Evolutionary conservation across 371 early-diverging fungal species (phyloP).

Genomic region (Syncephalastrum contaminatum): DNA sequence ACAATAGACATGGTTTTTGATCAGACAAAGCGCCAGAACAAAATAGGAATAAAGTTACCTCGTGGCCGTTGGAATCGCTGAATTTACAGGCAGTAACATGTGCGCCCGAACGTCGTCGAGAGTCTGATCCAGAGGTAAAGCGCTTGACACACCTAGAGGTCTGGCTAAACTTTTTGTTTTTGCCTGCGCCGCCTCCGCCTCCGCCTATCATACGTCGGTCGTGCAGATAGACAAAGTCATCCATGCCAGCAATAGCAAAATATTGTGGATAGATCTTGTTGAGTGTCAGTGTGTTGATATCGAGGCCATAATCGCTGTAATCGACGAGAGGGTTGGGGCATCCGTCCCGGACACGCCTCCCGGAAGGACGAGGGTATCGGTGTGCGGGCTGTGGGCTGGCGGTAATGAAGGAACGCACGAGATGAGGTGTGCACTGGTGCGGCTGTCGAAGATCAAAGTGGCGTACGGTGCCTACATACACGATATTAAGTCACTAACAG

Average conservation of each 20-base stretch:
- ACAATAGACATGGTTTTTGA: neutral
- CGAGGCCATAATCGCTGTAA: slow-evolving; percentile 44
- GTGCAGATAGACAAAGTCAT: slow-evolving; percentile 59
- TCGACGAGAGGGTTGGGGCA: slow-evolving; percentile 50
- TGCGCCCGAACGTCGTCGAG: slow-evolving; percentile 15
- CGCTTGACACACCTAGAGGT: slow-evolving; percentile 30
- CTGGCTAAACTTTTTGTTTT: slow-evolving; percentile 3
- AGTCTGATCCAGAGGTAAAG: slow-evolving; percentile 21
- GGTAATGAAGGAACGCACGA: slow-evolving; percentile 24
- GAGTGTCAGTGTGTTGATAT: slow-evolving; percentile 55
- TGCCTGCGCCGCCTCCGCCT: slow-evolving; percentile 13
- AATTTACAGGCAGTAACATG: slow-evolving; percentile 47
- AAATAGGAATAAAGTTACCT: slow-evolving; percentile 22
- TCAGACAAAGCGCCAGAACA: no score
- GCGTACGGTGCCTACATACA: slow-evolving; percentile 50
- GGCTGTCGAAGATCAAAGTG: slow-evolving; percentile 63
- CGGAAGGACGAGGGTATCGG: slow-evolving; percentile 16
- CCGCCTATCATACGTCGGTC: slow-evolving; percentile 56
- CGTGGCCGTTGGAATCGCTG: slow-evolving; percentile 41
- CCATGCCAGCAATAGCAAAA: slow-evolving; percentile 62
- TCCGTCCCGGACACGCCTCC: slow-evolving; percentile 19
- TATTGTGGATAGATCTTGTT: slow-evolving; percentile 51
- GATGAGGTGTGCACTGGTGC: slow-evolving; percentile 34
- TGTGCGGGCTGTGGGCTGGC: slow-evolving; percentile 17
- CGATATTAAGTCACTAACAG: neutral